Base-by-base conservation (phyloP, 768 basidiomycete species). In the Pisolithus sp. region DNA sequence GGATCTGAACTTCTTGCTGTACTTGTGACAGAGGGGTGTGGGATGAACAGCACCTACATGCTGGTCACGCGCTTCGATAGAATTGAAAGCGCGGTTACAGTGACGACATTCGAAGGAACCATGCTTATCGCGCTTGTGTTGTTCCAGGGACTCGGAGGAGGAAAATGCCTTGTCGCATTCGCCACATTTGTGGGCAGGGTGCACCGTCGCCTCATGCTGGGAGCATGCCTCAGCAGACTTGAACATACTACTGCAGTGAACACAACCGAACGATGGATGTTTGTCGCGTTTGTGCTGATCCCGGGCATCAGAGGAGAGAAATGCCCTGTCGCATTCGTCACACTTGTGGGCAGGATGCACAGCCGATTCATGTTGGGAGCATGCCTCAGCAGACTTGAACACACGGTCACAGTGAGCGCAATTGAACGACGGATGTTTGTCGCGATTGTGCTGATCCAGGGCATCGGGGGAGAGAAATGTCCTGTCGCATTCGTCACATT, bases 31-130 rank as follows among this genome's bases (percentile, higher is more conserved):
- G n/a, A 0, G 5, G 15, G 9, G 43, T 3, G 48, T 12, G 0
- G 15, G 10, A 36, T 65, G 63, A 18, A 56, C 51, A 9, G 52
- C 40, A 1, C 5, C 6, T n/a, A 54, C 50, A 40, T 66, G 64
- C 1, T 50, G 17, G 23, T 43, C 24, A 20, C 53, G 57, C 0
- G 56, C 56, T 0, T 42, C 18, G 10, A 34, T 31, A 3, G 59
- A 57, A 17, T 5, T 3, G 46, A 60, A 63, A 6, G 48, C 28
- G 2, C 41, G 39, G 15, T 50, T 36, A 13, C 64, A 66, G 24
- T 58, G 21, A 5, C 12, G 8, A n/a, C 64, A 65, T 41, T 56
- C 40, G 28, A 62, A 56, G 46, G 28, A 31, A 36, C 20, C 30
- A 36, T 47, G 46, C 30, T 30, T 49, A 24, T 17, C 17, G 6